Evolutionary conservation across 2,329 filamentous ascomycete species (phyloP), one percentile per base, ranked within the genome.

Genomic region (Fusarium equiseti): DNA sequence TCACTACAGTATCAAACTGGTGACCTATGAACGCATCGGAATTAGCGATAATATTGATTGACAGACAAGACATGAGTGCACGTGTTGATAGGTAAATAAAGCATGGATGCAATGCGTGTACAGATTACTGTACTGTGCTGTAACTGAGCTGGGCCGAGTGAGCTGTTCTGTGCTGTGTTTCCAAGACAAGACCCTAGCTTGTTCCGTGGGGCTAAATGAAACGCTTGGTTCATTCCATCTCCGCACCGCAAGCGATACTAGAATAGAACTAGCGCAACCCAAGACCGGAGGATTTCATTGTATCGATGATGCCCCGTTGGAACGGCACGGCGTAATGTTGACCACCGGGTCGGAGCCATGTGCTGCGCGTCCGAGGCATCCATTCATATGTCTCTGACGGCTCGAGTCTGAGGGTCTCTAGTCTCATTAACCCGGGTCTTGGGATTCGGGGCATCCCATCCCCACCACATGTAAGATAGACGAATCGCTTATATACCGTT

Each of bases 11-110:
- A 35, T 53, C 26, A 32, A 62, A 27, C 38, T 40, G 29, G 60
- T 59, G 54, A 42, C 69, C 71, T 70, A 71, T 75, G 49, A 61
- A 62, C 59, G 51, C 43, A 75, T 71, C 73, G 67, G 63, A 66
- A 74, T 74, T 74, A 75, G 73, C 73, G 73, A 75, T 66, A 71
- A 70, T 73, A 58, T 59, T 48, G 66, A 57, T 61, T 56, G 53
- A 61, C 59, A 62, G 45, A 65, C 44, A 57, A 62, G 43, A 63
- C 44, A 57, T 48, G 52, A 26, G 22, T 48, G 32, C 26, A 32
- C 46, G 44, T 57, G 27, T 22, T 53, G 20, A 42, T 20, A 42
- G 35, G 35, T 38, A 53, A 53, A 45, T 18, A 18, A 10, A 16
- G 22, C 32, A 35, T 26, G 29, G 22, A 26, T 51, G 32, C 16